phyloP scores from a whole-genome alignment of 495 filamentous ascomycete species.

The Penicillium tannophilum region DNA sequence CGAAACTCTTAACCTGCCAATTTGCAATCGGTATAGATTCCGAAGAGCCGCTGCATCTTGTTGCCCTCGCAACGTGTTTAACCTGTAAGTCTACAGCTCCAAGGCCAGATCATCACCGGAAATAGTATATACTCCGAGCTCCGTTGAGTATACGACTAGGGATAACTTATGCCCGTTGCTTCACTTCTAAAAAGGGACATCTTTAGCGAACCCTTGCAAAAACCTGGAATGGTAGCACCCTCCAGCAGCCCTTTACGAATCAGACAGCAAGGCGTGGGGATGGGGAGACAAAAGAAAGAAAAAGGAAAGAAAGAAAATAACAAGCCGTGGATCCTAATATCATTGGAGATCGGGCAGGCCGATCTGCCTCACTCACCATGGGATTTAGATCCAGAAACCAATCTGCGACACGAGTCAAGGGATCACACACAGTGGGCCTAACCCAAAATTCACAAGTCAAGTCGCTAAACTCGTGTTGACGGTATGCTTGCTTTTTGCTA shows the following conservation, averaged over 20 bases:
- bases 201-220: background rate
- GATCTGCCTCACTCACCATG: background rate
- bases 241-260: background rate
- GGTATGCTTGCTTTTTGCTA: background rate
- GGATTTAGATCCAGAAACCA: background rate
- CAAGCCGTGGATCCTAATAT: constrained; percentile 13
- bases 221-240: constrained; percentile 4
- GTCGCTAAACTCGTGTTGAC: constrained; percentile 6
- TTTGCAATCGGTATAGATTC: constrained; percentile 12
- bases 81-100: background rate
- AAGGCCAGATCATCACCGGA: background rate
- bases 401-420: background rate
- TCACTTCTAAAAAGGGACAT: background rate
- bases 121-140: background rate
- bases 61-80: constrained; percentile 26
- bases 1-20: constrained; percentile 9
- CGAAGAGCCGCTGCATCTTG: constrained; percentile 20
- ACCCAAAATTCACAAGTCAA: background rate
- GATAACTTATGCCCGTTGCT: background rate
- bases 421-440: background rate
- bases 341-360: background rate
- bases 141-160: background rate
- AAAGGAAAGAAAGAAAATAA: background rate
- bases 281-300: background rate
- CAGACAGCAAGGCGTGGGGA: background rate